Evolutionary conservation across 2,329 filamentous ascomycete genomes (phyloP).

Genomic region (Aspergillus sergii): DNA sequence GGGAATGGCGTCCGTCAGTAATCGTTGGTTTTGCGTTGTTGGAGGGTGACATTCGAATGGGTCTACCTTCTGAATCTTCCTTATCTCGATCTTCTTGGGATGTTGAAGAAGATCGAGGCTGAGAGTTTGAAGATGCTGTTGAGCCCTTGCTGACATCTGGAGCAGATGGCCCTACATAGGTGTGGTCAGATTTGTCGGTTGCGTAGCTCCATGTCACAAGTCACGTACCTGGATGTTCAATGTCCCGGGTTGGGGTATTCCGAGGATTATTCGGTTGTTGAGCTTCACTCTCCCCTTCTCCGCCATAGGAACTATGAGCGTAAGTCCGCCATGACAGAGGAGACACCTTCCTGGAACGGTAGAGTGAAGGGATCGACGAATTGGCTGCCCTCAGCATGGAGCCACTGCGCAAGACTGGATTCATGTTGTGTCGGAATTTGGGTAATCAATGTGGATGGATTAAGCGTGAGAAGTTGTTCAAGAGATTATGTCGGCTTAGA

Average conservation of each 20-base stretch:
- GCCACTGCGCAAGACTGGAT: not conserved
- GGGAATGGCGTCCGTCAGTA: conserved; percentile 31
- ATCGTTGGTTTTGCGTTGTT: conserved; percentile 40
- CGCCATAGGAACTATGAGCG: conserved; percentile 25
- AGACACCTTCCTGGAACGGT: not conserved
- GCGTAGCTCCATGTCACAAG: not conserved
- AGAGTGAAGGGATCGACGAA: not conserved
- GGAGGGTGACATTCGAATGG: conserved; percentile 29
- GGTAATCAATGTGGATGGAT: not conserved
- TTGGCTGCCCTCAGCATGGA: not conserved
- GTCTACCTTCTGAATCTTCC: conserved; percentile 1
- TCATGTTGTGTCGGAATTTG: not conserved
- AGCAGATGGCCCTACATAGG: conserved; percentile 22
- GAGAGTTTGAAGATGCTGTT: conserved; percentile 4
- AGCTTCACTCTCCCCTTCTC: conserved; percentile 14
- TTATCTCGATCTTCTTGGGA: not conserved
- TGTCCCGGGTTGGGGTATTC: conserved; percentile 21
- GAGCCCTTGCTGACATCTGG: conserved; percentile 20
- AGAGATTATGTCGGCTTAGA: not conserved
- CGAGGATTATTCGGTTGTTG: conserved; percentile 10
- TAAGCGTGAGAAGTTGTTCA: not conserved
- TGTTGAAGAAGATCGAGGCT: conserved; percentile 3
- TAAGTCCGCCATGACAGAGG: conserved; percentile 15
- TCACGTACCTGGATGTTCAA: conserved; percentile 28
- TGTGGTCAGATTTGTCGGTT: not conserved